Base-by-base conservation (phyloP, 1,139 yeast genomes). In the Geotrichum bryndzae region DNA sequence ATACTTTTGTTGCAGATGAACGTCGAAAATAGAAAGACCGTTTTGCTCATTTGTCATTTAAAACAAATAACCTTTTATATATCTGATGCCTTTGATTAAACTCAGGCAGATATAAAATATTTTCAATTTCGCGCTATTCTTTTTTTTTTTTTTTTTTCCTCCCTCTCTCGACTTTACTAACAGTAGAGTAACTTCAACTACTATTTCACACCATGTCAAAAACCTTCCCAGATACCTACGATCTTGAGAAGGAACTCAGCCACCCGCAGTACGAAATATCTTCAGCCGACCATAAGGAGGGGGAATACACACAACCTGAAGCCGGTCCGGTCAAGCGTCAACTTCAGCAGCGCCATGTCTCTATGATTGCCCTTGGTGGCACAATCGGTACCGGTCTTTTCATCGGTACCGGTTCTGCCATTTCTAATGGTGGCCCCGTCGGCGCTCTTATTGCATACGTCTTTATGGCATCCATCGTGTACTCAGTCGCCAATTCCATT, bases 391-490 rank as follows among this genome's bases (percentile, higher is more conserved):
- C 82, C 2, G 84, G 84, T 58, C 71, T 80, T 54, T 80, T 78
- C 67, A 84, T 87, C 68, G 90, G 91, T 68, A 85, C 90, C 11
- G 88, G 89, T 59, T 75, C 83, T 15, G 85, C 90, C 1, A 76
- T 86, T 64, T 18, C 46, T 6, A 76, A 78, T 50, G 89, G 88
- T 5, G 94, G 94, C 25, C 91, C 92, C 3, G 91, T 82, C 18
- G 81, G 88, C 51, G 80, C 86, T 58, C 77, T 87, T 56, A 78
- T 87, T 53, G 80, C 89, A 3, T 84, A 82, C 66, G 58, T 75
- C 23, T 73, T 84, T 51, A 79, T 82, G 66, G 86, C 86, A 1
- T 57, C 78, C 3, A 72, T 83, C 52, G 86, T 84, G 8, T 84
- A 81, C 64, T 72, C 82, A 63, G 82, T 86, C 33, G 82, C 85